Conservation (phyloP, 805 yeast species). For the Millerozyma acaciae region DNA sequence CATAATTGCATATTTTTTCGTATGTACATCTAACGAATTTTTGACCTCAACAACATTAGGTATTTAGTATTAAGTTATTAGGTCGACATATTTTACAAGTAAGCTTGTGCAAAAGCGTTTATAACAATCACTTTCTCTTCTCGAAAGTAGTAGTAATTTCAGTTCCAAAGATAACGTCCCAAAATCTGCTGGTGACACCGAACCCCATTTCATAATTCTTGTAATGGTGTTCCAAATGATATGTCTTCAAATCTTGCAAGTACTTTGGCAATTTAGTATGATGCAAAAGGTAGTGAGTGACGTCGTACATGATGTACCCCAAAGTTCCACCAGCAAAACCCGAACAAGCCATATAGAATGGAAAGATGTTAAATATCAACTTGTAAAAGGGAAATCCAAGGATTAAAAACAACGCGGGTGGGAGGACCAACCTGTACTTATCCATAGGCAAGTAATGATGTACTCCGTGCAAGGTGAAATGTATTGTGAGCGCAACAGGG, state of each 20-base stretch:
- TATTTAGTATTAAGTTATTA: too few relatives aligned
- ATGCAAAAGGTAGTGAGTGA: slow-evolving; percentile 91
- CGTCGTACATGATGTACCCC: slow-evolving; percentile 90
- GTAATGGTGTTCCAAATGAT: slow-evolving; percentile 96
- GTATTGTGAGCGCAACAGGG: slow-evolving; percentile 69
- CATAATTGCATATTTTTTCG: too few relatives aligned
- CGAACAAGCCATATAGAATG: slow-evolving; percentile 80
- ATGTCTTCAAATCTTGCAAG: slow-evolving; percentile 75
- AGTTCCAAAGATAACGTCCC: slow-evolving; percentile 92
- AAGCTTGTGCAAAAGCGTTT: too few relatives aligned
- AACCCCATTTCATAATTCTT: slow-evolving; percentile 95
- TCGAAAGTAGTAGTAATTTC: slow-evolving; percentile 53
- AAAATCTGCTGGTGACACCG: slow-evolving; percentile 90
- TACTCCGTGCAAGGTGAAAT: slow-evolving; percentile 90
- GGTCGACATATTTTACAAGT: too few relatives aligned
- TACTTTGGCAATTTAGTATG: slow-evolving; percentile 78
- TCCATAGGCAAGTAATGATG: slow-evolving; percentile 99
- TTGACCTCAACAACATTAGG: too few relatives aligned
- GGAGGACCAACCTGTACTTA: slow-evolving; percentile 86
- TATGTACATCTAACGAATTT: too few relatives aligned
- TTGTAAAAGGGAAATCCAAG: slow-evolving; percentile 78
- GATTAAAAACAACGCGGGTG: slow-evolving; percentile 77
- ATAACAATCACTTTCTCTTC: slow-evolving; percentile 27
- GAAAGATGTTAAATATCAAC: slow-evolving; percentile 71
- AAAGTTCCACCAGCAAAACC: slow-evolving; percentile 95